phyloP scores from a whole-genome alignment of 2,329 filamentous ascomycete species.

The Fusarium citri region DNA sequence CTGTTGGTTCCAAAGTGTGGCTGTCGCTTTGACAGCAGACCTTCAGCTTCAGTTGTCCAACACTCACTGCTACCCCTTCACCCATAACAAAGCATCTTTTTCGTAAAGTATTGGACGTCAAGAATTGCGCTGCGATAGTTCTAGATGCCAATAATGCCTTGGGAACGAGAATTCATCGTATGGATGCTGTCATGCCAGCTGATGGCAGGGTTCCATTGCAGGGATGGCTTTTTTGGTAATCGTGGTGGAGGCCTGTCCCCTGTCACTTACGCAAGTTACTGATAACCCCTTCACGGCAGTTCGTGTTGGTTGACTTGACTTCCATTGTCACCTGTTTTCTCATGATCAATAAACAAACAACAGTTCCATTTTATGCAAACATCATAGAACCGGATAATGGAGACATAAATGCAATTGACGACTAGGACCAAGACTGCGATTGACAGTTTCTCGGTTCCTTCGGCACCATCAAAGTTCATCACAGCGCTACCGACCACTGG shows the following conservation, averaged over 20 bases:
- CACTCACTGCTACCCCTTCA: background rate
- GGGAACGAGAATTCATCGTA: background rate
- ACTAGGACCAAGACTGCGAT: background rate
- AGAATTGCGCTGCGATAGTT: background rate
- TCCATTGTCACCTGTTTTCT: background rate
- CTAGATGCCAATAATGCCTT: background rate
- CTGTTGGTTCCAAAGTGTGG: background rate
- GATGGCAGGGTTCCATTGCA: background rate
- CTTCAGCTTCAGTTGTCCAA: background rate
- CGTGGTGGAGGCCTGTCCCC: background rate
- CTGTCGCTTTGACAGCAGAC: background rate
- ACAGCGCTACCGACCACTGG: background rate
- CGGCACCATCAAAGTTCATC: background rate
- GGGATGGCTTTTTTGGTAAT: background rate
- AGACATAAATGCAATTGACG: background rate
- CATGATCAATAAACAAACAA: background rate
- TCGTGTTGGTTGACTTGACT: background rate
- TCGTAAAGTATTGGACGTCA: background rate
- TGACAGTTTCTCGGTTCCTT: background rate
- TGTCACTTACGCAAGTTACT: constrained; percentile 2
- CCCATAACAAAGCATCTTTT: background rate
- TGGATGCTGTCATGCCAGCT: background rate
- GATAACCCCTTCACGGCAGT: constrained; percentile 5
- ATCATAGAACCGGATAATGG: background rate
- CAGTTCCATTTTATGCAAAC: background rate